Percentiles rank a stretch among this genome's conserved stretches.
These are phyloP conservation scores for Epichloe elymi DNA, from an alignment of 2,329 filamentous ascomycete genomes.

Conservation along the genomic window DNA sequence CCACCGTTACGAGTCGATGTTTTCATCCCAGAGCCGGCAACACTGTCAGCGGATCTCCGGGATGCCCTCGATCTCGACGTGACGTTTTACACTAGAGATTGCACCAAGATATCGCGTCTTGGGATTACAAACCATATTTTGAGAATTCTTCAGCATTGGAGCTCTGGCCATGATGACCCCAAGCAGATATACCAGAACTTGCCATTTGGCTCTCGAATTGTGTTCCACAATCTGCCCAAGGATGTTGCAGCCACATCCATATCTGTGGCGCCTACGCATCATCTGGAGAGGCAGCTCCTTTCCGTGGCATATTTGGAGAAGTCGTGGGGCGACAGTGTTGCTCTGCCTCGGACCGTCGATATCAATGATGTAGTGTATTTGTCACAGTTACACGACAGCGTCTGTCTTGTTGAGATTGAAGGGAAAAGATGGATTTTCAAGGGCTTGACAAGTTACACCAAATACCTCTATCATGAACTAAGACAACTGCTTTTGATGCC, in stretches of 20 bases:
- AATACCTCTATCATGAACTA: constrained; percentile 50
- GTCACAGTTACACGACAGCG: constrained; percentile 44
- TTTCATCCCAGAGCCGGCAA: constrained; percentile 39
- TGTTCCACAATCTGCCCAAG: constrained; percentile 36
- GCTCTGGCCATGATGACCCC: constrained; percentile 18
- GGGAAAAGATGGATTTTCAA: constrained; percentile 40
- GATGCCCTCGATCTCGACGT: constrained; percentile 32
- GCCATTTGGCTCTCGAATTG: constrained; percentile 45
- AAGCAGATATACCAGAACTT: constrained; percentile 27
- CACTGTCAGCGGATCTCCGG: constrained; percentile 27
- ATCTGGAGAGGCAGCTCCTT: constrained; percentile 39
- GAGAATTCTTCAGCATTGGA: constrained; percentile 40
- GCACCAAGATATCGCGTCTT: constrained; percentile 30
- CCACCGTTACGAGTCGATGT: constrained; percentile 44
- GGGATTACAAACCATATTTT: constrained; percentile 41
- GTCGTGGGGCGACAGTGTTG: constrained; percentile 29
- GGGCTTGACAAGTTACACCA: constrained; percentile 41
- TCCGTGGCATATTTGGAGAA: constrained; percentile 26
- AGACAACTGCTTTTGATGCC: constrained; percentile 38
- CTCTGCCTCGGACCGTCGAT: constrained; percentile 34
- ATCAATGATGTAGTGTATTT: constrained; percentile 36
- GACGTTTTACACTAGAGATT: constrained; percentile 43
- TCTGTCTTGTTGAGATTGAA: constrained; percentile 37
- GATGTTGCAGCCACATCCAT: constrained; percentile 34
- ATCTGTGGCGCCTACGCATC: constrained; percentile 33